phyloP scores from a whole-genome alignment of 306 rosid species.

The Dalbergia oliveri region DNA sequence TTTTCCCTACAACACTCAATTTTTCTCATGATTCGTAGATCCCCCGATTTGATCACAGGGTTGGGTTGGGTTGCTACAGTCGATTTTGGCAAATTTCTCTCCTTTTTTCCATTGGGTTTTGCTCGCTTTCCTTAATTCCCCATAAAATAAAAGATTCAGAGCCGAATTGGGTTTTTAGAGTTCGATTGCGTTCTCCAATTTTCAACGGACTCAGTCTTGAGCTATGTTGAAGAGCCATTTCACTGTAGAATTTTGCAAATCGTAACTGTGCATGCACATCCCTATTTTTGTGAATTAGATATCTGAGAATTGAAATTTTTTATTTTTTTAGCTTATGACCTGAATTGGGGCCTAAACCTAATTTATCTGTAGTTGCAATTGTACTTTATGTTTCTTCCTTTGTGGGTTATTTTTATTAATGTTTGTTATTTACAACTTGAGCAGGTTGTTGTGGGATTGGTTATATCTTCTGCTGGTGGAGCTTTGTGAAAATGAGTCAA shows the following conservation, averaged over 20 bases:
- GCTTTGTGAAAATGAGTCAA: slow-evolving; percentile 75
- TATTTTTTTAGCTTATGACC: slow-evolving; percentile 21
- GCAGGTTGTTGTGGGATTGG: slow-evolving; percentile 44
- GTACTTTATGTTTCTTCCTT: background rate
- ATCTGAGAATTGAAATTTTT: background rate
- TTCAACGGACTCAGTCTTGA: background rate
- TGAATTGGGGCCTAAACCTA: slow-evolving; percentile 26
- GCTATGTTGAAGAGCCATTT: background rate
- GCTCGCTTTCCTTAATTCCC: background rate
- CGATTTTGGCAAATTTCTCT: background rate
- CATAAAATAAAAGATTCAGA: background rate
- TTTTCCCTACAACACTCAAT: background rate
- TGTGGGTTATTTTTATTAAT: slow-evolving; percentile 5
- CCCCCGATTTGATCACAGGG: slow-evolving; percentile 26
- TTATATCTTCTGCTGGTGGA: slow-evolving; percentile 32
- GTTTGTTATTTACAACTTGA: slow-evolving; percentile 28
- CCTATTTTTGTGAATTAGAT: background rate
- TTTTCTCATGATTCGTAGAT: slow-evolving; percentile 30
- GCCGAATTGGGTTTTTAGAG: background rate
- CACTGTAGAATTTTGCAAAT: slow-evolving; percentile 5
- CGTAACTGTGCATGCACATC: background rate
- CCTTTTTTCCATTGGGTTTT: background rate
- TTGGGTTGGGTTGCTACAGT: background rate
- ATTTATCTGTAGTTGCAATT: slow-evolving; percentile 7
- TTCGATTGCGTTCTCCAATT: slow-evolving; percentile 18